phyloP scores from a whole-genome alignment of 176 grass and related monocot genomes.

The Rhynchospora tenuis region DNA sequence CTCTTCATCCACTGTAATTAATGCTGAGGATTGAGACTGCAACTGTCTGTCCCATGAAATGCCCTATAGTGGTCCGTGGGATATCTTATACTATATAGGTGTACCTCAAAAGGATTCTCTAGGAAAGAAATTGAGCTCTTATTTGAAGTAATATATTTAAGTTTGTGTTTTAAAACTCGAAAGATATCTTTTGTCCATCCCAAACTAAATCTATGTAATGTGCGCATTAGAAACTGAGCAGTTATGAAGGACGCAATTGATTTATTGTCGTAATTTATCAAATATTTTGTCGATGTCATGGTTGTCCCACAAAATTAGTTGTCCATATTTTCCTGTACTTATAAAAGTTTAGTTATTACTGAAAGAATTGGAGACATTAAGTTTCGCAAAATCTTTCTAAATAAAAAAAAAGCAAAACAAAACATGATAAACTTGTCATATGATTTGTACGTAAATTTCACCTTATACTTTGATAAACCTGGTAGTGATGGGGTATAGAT shows the following conservation, averaged over 20 bases:
- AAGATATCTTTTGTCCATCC: not conserved
- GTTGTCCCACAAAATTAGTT: too few species aligned
- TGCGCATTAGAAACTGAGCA: not conserved
- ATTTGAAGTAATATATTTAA: not conserved
- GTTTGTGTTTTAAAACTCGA: not conserved
- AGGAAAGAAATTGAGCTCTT: not conserved
- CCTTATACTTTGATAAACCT: too few species aligned
- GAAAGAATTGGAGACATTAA: not conserved
- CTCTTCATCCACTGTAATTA: too few species aligned
- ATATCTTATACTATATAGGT: not conserved
- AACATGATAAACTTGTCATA: too few species aligned
- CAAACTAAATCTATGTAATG: not conserved
- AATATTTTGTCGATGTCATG: too few species aligned
- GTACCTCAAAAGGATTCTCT: not conserved
- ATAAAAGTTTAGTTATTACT: too few species aligned
- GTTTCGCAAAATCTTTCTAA: not conserved
- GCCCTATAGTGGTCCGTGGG: too few species aligned
- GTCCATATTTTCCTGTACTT: too few species aligned
- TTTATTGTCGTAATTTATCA: not conserved
- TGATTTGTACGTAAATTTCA: too few species aligned
- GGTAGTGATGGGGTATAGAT: not conserved
- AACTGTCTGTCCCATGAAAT: too few species aligned
- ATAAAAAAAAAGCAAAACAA: not conserved
- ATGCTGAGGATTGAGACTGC: too few species aligned
- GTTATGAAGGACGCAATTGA: not conserved